These are phyloP conservation scores for Malassezia yamatoensis DNA, from an alignment of 1,284 basidiomycete species.

Conservation along the genomic window DNA sequence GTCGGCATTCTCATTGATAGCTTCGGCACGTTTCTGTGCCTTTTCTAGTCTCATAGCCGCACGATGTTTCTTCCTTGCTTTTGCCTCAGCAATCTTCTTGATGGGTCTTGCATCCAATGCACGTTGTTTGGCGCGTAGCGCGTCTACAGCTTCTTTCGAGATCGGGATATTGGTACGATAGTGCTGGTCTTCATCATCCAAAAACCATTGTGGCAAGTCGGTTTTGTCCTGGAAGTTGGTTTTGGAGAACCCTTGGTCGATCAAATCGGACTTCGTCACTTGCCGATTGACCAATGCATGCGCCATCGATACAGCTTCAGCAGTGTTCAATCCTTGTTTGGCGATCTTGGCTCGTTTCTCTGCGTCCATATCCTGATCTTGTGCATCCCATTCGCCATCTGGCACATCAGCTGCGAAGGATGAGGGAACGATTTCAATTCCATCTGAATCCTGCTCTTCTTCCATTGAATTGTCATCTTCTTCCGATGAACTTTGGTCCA, in stretches of 20 bases:
- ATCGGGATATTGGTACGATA: constrained; percentile 92
- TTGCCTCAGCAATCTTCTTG: constrained; percentile 98
- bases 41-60: constrained; percentile 76
- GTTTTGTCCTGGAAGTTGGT: constrained; percentile 78
- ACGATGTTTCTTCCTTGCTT: constrained; percentile 90
- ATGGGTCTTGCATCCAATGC: constrained; percentile 93
- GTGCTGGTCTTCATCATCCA: constrained; percentile 86
- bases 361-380: constrained; percentile 63
- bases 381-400: constrained; percentile 68
- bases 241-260: constrained; percentile 92
- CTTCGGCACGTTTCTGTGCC: constrained; percentile 91
- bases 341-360: constrained; percentile 61
- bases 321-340: constrained; percentile 74
- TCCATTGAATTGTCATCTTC: constrained; percentile 23
- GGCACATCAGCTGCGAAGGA: constrained; percentile 67
- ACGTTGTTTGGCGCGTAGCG: constrained; percentile 77
- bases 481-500: constrained; percentile 33
- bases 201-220: constrained; percentile 85
- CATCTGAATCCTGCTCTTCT: constrained; percentile 21
- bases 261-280: constrained; percentile 74
- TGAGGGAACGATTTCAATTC: constrained; percentile 38
- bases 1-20: constrained; percentile 74
- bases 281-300: constrained; percentile 84
- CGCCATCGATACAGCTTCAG: constrained; percentile 83
- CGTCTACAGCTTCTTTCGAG: constrained; percentile 85